Evolutionary conservation across 352 stramenopile species (phyloP).

Genomic region (Pythium scleroteichum): DNA sequence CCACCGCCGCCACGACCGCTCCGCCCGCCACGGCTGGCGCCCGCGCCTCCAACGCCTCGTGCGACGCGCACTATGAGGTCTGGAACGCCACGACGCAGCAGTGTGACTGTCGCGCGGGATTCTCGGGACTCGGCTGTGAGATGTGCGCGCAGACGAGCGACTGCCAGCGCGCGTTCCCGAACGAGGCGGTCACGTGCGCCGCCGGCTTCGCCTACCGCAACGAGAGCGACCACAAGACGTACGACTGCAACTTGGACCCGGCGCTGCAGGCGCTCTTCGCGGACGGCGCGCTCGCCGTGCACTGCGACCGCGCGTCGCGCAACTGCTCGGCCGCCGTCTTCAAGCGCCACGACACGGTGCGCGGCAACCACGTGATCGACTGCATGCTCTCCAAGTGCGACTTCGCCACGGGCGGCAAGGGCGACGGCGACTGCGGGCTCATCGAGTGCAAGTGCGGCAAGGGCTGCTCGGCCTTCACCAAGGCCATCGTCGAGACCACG

Average conservation of each 20-base stretch:
- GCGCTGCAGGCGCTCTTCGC: conserved; percentile 63
- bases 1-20: background rate
- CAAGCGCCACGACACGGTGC: conserved; percentile 49
- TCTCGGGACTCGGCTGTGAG: conserved; percentile 62
- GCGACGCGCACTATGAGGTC: conserved; percentile 60
- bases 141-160: conserved; percentile 45
- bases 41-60: conserved; percentile 20
- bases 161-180: conserved; percentile 40
- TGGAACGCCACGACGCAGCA: conserved; percentile 50
- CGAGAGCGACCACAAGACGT: conserved; percentile 57
- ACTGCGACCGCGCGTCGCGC: conserved; percentile 49
- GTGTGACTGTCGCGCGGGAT: conserved; percentile 61
- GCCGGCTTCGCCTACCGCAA: conserved; percentile 54
- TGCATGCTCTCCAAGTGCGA: conserved; percentile 57
- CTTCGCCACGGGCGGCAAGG: conserved; percentile 41
- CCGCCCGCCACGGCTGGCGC: too few relatives aligned
- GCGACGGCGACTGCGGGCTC: conserved; percentile 41
- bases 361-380: conserved; percentile 66
- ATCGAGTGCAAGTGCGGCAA: conserved; percentile 71
- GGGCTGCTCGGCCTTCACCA: conserved; percentile 61
- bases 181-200: conserved; percentile 37
- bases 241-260: conserved; percentile 54
- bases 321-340: conserved; percentile 72
- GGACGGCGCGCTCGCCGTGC: conserved; percentile 63
- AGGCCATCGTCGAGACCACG: conserved; percentile 58